A percentile compares a stretch with the other conserved stretches of the same genome.
Conservation (phyloP, 768 basidiomycete species). For the Artomyces pyxidatus region DNA sequence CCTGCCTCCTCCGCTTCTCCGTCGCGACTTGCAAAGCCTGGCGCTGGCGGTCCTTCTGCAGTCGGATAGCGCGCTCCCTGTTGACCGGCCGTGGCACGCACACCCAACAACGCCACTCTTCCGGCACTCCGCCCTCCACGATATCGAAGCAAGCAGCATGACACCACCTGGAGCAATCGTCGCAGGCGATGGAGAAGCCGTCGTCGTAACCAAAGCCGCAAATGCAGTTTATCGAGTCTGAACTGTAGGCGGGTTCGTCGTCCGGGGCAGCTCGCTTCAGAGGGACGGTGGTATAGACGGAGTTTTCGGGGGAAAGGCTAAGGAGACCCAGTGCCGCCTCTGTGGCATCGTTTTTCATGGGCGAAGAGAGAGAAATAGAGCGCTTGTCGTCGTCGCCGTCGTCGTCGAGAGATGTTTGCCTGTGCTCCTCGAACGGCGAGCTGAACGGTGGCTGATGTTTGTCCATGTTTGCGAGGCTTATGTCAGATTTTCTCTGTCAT, state of each 20-base stretch:
- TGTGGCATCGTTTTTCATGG: slow-evolving; percentile 46
- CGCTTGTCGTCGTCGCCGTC: background rate
- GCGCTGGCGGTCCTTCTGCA: slow-evolving; percentile 34
- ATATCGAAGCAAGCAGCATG: slow-evolving; percentile 76
- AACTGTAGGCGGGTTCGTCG: slow-evolving; percentile 18
- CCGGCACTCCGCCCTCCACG: slow-evolving; percentile 49
- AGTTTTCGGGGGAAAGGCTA: slow-evolving; percentile 35
- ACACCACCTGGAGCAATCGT: slow-evolving; percentile 74
- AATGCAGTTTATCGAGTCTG: slow-evolving; percentile 60
- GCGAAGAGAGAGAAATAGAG: slow-evolving; percentile 1
- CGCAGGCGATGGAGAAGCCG: slow-evolving; percentile 82
- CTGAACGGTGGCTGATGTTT: no score
- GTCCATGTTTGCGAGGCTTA: no score
- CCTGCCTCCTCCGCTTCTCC: slow-evolving; percentile 23
- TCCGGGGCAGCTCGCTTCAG: slow-evolving; percentile 29
- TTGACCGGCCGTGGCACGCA: slow-evolving; percentile 48
- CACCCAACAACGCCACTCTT: slow-evolving; percentile 70
- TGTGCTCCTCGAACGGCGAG: no score
- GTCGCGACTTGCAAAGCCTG: slow-evolving; percentile 17
- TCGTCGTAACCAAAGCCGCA: slow-evolving; percentile 71
- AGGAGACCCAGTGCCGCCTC: slow-evolving; percentile 54
- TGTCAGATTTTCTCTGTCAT: no score
- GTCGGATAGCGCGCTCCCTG: slow-evolving; percentile 37
- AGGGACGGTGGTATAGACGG: slow-evolving; percentile 29
- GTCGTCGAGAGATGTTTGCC: no score